phyloP scores from a whole-genome alignment of 1,284 basidiomycete species.

The Vanrija humicola region DNA sequence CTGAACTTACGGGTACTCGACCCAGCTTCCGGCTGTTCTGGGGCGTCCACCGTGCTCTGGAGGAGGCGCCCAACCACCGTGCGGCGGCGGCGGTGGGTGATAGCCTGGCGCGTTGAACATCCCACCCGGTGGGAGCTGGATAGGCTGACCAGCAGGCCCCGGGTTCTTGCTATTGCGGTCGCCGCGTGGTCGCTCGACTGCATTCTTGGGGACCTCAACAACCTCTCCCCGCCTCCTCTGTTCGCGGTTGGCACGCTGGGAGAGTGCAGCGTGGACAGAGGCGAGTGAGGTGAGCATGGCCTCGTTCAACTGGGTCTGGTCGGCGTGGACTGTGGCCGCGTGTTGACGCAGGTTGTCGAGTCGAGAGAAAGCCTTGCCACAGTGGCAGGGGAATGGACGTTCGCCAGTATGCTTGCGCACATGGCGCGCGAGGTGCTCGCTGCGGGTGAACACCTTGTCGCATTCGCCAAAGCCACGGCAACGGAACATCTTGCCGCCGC shows the following conservation, averaged over 20 bases:
- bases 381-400: constrained; percentile 91
- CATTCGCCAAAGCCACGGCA: constrained; percentile 93
- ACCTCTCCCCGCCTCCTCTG: constrained; percentile 46
- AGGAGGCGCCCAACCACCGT: constrained; percentile 14
- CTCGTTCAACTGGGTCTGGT: constrained; percentile 79
- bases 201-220: constrained; percentile 48
- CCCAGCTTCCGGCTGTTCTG: constrained; percentile 27
- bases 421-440: constrained; percentile 91
- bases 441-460: constrained; percentile 91
- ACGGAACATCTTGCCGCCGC: constrained; percentile 77
- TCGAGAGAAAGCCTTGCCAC: constrained; percentile 89
- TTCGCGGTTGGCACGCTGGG: constrained; percentile 48
- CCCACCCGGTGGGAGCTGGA: not conserved
- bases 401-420: constrained; percentile 97
- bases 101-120: constrained; percentile 9
- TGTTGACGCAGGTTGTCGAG: constrained; percentile 96
- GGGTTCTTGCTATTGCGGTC: constrained; percentile 13
- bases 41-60: constrained; percentile 29
- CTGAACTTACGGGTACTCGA: constrained; percentile 28
- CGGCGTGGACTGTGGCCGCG: constrained; percentile 90
- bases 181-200: constrained; percentile 37
- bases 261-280: constrained; percentile 74
- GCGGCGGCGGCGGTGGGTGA: constrained; percentile 2
- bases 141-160: not conserved
- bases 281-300: constrained; percentile 86